A percentile compares a stretch with the other conserved stretches of the same genome.
Evolutionary conservation across 2,329 filamentous ascomycete species (phyloP).

Genomic region (Penicillium freii): DNA sequence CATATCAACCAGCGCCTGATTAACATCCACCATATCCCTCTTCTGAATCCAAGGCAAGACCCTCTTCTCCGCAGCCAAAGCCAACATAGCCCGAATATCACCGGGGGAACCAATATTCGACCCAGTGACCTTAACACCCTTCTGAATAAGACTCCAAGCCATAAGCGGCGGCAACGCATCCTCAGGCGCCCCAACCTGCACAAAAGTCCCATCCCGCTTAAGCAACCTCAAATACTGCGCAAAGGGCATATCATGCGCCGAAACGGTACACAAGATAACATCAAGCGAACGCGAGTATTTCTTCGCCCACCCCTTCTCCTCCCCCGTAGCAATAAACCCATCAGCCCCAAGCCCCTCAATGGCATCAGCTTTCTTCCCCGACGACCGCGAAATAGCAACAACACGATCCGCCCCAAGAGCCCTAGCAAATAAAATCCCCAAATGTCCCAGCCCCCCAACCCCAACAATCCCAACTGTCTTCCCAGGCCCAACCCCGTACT

Average conservation of each 20-base stretch:
- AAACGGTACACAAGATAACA: slow-evolving; percentile 59
- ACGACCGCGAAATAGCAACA: slow-evolving; percentile 54
- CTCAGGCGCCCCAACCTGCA: slow-evolving; percentile 68
- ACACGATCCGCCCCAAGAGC: slow-evolving; percentile 67
- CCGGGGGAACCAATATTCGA: slow-evolving; percentile 44
- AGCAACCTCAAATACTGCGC: slow-evolving; percentile 61
- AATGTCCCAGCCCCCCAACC: slow-evolving; percentile 71
- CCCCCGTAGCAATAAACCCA: slow-evolving; percentile 56
- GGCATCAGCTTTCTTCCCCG: slow-evolving; percentile 53
- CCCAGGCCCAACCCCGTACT: slow-evolving; percentile 66
- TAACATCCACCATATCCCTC: slow-evolving; percentile 44
- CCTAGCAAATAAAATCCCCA: slow-evolving; percentile 68
- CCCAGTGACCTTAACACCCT: slow-evolving; percentile 54
- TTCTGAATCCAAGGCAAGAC: slow-evolving; percentile 46
- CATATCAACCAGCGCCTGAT: slow-evolving; percentile 46
- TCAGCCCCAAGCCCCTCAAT: slow-evolving; percentile 53
- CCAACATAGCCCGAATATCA: slow-evolving; percentile 47
- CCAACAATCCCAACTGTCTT: slow-evolving; percentile 71
- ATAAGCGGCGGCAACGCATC: slow-evolving; percentile 53
- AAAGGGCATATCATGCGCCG: slow-evolving; percentile 61
- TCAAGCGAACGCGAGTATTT: slow-evolving; percentile 52
- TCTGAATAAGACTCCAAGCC: slow-evolving; percentile 59
- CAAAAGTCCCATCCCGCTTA: slow-evolving; percentile 58
- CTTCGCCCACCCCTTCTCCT: slow-evolving; percentile 54
- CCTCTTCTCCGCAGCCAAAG: slow-evolving; percentile 42